Evolutionary conservation across 1,139 yeast genomes (phyloP).

Genomic region (Pichia terricola): DNA sequence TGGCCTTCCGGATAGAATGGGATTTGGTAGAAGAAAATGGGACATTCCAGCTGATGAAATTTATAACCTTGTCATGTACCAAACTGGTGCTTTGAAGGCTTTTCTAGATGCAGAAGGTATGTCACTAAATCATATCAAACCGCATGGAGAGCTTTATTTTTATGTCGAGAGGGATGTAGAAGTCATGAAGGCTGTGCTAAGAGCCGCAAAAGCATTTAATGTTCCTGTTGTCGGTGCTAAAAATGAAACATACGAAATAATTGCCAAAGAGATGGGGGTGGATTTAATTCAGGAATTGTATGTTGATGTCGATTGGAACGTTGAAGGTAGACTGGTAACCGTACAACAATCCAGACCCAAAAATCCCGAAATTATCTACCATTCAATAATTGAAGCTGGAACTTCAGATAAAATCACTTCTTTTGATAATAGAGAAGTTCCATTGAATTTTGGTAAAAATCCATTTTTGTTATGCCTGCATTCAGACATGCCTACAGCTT

Average conservation of each 20-base stretch:
- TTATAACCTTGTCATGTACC: conserved; percentile 28
- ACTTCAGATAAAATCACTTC: conserved; percentile 14
- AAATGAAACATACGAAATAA: conserved; percentile 19
- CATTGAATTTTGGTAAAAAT: conserved; percentile 23
- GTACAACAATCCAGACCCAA: conserved; percentile 23
- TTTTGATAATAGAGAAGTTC: conserved; percentile 19
- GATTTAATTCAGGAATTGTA: conserved; percentile 31
- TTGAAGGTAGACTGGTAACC: conserved; percentile 26
- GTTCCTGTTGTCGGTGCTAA: conserved; percentile 30
- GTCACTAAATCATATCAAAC: conserved; percentile 28
- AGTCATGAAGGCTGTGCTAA: conserved; percentile 28
- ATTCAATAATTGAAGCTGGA: conserved; percentile 25
- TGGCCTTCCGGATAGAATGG: conserved; percentile 30
- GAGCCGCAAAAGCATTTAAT: conserved; percentile 29
- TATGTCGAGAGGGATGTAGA: conserved; percentile 29
- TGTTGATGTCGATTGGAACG: conserved; percentile 29
- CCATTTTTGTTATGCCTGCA: conserved; percentile 31
- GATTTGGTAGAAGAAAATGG: conserved; percentile 31
- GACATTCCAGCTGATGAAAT: conserved; percentile 29
- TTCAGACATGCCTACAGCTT: conserved; percentile 32
- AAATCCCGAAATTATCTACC: conserved; percentile 27
- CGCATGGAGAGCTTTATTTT: conserved; percentile 32
- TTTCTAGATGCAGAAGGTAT: conserved; percentile 30
- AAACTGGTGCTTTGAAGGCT: conserved; percentile 32
- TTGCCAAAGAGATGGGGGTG: conserved; percentile 26